Conservation (phyloP, 352 stramenopile genomes). For the Thraustochytrium striatum region DNA sequence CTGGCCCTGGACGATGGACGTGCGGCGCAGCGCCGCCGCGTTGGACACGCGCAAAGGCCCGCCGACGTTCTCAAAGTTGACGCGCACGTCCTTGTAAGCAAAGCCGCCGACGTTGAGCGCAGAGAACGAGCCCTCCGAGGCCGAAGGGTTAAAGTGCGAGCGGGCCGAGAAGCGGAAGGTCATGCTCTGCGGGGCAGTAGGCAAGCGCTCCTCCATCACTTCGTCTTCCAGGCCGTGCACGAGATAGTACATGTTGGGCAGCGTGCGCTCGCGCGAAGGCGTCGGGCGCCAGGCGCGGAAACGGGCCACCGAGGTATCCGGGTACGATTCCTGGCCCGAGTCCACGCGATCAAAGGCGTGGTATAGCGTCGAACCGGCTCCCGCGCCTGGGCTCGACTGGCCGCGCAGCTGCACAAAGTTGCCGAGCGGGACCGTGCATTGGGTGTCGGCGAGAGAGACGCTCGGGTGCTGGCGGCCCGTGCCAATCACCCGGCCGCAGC, state of each 20-base stretch:
- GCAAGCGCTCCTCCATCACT: neutral
- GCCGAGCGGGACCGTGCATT: neutral
- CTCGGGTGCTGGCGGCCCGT: too few species aligned
- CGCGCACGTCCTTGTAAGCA: neutral
- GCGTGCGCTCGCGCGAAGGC: neutral
- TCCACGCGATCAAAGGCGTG: neutral
- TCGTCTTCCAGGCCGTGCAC: neutral
- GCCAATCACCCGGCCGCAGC: too few species aligned
- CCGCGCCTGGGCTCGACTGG: too few species aligned
- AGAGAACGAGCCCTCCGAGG: too few species aligned
- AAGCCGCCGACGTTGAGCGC: too few species aligned
- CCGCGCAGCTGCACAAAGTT: neutral
- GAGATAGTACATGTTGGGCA: constrained; percentile 22
- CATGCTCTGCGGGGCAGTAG: neutral
- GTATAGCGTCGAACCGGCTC: neutral
- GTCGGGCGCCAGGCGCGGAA: constrained; percentile 5
- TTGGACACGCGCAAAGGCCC: neutral
- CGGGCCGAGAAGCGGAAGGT: constrained; percentile 39
- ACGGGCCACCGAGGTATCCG: neutral
- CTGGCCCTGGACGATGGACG: neutral
- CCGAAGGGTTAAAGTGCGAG: too few species aligned
- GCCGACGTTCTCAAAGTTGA: neutral
- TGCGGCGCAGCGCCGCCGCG: neutral
- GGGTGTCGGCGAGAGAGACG: neutral
- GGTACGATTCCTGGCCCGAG: neutral